phyloP scores from a whole-genome alignment of 2,329 filamentous ascomycete genomes.

The Lecanicillium sp. region DNA sequence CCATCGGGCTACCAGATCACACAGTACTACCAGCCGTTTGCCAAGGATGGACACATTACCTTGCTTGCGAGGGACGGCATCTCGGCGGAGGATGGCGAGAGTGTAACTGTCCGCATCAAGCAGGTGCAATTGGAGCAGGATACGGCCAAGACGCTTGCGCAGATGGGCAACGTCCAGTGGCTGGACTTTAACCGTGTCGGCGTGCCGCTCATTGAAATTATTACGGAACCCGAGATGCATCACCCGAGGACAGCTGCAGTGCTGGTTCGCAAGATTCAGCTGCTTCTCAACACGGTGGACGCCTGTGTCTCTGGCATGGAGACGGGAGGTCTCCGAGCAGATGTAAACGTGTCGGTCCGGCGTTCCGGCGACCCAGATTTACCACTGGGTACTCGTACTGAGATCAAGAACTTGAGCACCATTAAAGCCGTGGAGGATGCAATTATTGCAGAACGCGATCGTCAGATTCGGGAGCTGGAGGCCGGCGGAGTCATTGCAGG shows the following conservation, averaged over 20 bases:
- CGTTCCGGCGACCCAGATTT: conserved; percentile 36
- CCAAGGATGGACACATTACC: conserved; percentile 62
- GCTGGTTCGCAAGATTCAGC: conserved; percentile 81
- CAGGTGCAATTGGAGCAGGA: conserved; percentile 98
- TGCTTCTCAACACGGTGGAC: conserved; percentile 69
- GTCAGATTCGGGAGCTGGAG: conserved; percentile 77
- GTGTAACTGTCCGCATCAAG: conserved; percentile 73
- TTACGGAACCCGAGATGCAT: conserved; percentile 83
- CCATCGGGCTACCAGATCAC: conserved; percentile 96
- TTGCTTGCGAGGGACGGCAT: conserved; percentile 73
- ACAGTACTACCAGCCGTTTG: conserved; percentile 77
- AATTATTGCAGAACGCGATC: conserved; percentile 80
- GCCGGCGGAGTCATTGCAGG: conserved; percentile 66
- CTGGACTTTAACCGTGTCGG: conserved; percentile 94
- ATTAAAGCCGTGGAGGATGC: conserved; percentile 95
- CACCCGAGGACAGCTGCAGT: conserved; percentile 81
- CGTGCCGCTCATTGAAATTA: conserved; percentile 87
- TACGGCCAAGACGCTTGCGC: conserved; percentile 85
- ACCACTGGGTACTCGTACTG: conserved; percentile 73
- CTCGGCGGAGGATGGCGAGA: conserved; percentile 60
- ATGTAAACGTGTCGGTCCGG: conserved; percentile 90
- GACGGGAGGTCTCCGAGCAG: conserved; percentile 78
- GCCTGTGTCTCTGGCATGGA: conserved; percentile 92
- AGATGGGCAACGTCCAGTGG: conserved; percentile 65
- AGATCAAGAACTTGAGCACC: conserved; percentile 95